These are phyloP conservation scores for Polytrichum commune DNA, from an alignment of 225 moss, liverwort and hornwort genomes.

Conservation along the genomic window DNA sequence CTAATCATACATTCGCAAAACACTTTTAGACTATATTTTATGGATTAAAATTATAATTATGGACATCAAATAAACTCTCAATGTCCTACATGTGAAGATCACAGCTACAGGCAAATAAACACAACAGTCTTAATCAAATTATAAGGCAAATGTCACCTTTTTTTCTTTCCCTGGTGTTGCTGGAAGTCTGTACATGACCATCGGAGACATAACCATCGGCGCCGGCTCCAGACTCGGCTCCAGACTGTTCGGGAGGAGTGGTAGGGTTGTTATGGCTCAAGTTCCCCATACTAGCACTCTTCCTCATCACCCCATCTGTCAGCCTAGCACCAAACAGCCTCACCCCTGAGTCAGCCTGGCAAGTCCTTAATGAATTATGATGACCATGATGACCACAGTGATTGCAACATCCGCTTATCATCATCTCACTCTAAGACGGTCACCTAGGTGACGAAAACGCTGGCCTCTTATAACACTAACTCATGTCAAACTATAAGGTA, in stretches of 20 bases:
- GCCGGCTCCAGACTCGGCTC: slow-evolving; percentile 70
- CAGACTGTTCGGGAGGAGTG: slow-evolving; percentile 88
- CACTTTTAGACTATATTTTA: too few relatives aligned
- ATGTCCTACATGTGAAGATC: too few relatives aligned
- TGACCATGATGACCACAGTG: slow-evolving; percentile 99
- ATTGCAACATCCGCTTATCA: slow-evolving; percentile 92
- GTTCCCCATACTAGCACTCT: slow-evolving; percentile 98
- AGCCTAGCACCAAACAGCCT: slow-evolving; percentile 96
- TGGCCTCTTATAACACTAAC: slow-evolving; percentile 34
- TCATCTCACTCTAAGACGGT: slow-evolving; percentile 81
- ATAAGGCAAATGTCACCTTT: slow-evolving; percentile 51
- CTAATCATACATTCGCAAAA: too few relatives aligned
- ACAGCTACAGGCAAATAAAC: too few relatives aligned
- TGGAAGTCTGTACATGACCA: slow-evolving; percentile 95
- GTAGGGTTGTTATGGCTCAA: slow-evolving; percentile 93
- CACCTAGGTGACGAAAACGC: slow-evolving; percentile 51
- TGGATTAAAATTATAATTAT: too few relatives aligned
- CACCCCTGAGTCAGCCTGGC: slow-evolving; percentile 91
- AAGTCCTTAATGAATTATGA: slow-evolving; percentile 91
- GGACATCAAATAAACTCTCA: too few relatives aligned
- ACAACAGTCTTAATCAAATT: too few relatives aligned
- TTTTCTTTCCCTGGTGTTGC: slow-evolving; percentile 90
- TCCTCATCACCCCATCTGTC: slow-evolving; percentile 93
- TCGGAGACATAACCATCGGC: slow-evolving; percentile 97
- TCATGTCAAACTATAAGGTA: neutral